A percentile compares a stretch with the other conserved stretches of the same genome.
Conservation (phyloP, 2,329 filamentous ascomycete genomes). For the Fusarium camptoceras region DNA sequence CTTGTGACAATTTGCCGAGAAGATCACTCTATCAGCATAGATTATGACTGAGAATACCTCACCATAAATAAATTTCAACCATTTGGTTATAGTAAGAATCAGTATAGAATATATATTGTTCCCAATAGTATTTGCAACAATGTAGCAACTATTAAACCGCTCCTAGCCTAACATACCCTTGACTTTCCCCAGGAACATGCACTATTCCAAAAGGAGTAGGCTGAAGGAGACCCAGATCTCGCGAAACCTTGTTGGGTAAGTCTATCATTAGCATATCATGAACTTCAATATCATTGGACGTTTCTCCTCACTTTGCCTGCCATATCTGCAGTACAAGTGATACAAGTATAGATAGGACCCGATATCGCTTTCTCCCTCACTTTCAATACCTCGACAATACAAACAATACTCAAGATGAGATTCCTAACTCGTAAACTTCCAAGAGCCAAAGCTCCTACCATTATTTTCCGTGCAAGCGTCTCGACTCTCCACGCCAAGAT, state of each 20-base stretch:
- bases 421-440: background rate
- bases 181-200: background rate
- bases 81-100: background rate
- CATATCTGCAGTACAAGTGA: background rate
- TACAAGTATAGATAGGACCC: conserved; percentile 1
- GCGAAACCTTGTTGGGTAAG: background rate
- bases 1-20: too few relatives aligned
- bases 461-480: background rate
- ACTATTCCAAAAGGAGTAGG: conserved; percentile 31
- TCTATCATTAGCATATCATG: conserved; percentile 9
- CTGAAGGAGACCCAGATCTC: conserved; percentile 31
- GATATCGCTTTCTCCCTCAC: background rate
- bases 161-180: background rate
- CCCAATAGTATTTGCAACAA: background rate
- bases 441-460: background rate
- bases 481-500: conserved; percentile 36
- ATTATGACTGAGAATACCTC: too few relatives aligned
- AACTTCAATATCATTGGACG: conserved; percentile 12
- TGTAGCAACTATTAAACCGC: background rate
- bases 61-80: too few relatives aligned
- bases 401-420: background rate
- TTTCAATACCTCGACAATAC: background rate
- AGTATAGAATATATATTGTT: background rate
- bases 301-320: conserved; percentile 11
- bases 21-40: too few relatives aligned